Evolutionary conservation across 345 rosid species (phyloP).

Genomic region (Litchi chinensis): DNA sequence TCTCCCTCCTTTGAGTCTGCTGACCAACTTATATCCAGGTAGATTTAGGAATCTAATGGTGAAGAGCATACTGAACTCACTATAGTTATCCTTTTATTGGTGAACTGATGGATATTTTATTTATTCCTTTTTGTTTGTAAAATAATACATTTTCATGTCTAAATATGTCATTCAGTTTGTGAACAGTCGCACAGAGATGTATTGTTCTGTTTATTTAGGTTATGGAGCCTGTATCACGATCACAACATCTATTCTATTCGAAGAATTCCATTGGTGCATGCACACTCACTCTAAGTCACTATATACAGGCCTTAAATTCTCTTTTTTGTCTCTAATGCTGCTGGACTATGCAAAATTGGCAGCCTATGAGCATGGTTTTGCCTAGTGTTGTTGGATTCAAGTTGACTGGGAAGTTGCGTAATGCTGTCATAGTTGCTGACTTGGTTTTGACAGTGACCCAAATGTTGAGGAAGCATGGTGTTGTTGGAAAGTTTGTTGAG

Average conservation of each 20-base stretch:
- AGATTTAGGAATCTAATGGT: too few relatives aligned
- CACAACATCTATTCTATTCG: background rate
- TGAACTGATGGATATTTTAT: background rate
- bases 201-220: background rate
- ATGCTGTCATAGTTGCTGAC: slow-evolving; percentile 89
- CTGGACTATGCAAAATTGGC: slow-evolving; percentile 30
- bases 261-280: background rate
- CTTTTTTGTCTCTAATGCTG: slow-evolving; percentile 26
- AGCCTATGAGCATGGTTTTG: slow-evolving; percentile 97
- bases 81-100: background rate
- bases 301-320: too few relatives aligned
- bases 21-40: too few relatives aligned
- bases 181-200: background rate
- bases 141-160: background rate
- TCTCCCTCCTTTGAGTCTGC: background rate
- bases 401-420: slow-evolving; percentile 57
- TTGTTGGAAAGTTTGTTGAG: slow-evolving; percentile 92
- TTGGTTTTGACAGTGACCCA: slow-evolving; percentile 88
- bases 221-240: background rate
- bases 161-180: background rate
- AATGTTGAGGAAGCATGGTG: slow-evolving; percentile 86
- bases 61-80: too few relatives aligned
- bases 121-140: background rate
- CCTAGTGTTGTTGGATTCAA: slow-evolving; percentile 91
- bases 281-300: background rate